Base-by-base conservation (phyloP, 805 yeast species). In the Candida suzukii region DNA sequence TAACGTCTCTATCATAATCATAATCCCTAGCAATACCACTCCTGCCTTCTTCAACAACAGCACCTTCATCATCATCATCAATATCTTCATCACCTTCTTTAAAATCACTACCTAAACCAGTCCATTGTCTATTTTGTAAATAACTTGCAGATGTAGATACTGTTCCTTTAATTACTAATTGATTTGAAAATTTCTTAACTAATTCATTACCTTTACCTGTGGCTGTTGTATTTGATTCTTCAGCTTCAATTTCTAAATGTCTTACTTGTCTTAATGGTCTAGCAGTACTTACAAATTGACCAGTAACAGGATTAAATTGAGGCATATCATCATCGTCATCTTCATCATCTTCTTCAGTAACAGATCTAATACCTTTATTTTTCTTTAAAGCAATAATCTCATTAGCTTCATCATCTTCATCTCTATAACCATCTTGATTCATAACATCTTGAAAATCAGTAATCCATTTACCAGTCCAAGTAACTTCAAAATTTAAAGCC, bases 381-480 rank as follows among this genome's bases (percentile, higher is more conserved):
- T 51, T 5, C 43, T 53, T 3, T 41, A 44, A 13, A 31, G 38
- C 13, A 8, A n/a, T 28, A 8, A 46, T 50, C 10, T 44, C 55
- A 1, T 52, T 49, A 14, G 42, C 45, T n/a, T 48, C 53, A 13
- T 57, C 54, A 0, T 57, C 63, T 1, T 58, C 67, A 1, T 51
- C 57, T 1, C 56, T 53, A 3, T 55, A 57, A n/a, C 60, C 66
- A 16, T 61, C 63, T 25, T 63, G 68, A 5, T 55, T 60, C 47
- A 80, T 55, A 3, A 77, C 71, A 31, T 74, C 75, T 19, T 66
- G 54, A 60, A 90, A 88, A 50, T 85, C 93, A 1, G 88, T 78
- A 11, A 85, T 74, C 98, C 99, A 93, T 50, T 83, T 74, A 1
- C 98, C 98, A 0, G 95, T 81, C 99, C 99, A 93, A 1, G 78